Evolutionary conservation across 371 early-diverging fungal species (phyloP).

Genomic region (Thermomucor indicae-seudaticae): DNA sequence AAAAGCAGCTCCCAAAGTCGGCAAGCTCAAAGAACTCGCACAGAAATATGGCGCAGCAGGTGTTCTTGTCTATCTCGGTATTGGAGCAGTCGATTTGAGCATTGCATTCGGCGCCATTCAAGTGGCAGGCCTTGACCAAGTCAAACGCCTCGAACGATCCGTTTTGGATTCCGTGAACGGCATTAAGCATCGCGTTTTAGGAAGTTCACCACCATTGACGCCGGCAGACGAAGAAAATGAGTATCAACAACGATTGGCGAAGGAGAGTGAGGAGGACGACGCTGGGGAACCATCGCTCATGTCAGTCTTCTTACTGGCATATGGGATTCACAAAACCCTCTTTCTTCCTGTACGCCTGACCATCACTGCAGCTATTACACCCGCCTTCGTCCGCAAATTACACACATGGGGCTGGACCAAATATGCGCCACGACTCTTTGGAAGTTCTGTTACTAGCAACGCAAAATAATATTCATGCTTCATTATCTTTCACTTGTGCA

Average conservation of each 20-base stretch:
- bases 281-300: slow-evolving; percentile 30
- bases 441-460: no score
- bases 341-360: slow-evolving; percentile 42
- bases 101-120: slow-evolving; percentile 33
- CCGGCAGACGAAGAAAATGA: slow-evolving; percentile 1
- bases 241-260: slow-evolving; percentile 1
- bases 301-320: slow-evolving; percentile 40
- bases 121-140: slow-evolving; percentile 34
- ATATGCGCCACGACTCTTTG: slow-evolving; percentile 32
- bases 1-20: slow-evolving; percentile 18
- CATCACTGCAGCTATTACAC: slow-evolving; percentile 44
- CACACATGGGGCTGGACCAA: slow-evolving; percentile 35
- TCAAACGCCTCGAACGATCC: slow-evolving; percentile 29
- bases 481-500: no score
- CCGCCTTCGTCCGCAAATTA: slow-evolving; percentile 36
- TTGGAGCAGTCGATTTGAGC: slow-evolving; percentile 38
- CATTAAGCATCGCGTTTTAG: slow-evolving; percentile 10
- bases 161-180: slow-evolving; percentile 15
- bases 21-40: slow-evolving; percentile 27
- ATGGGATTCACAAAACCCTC: slow-evolving; percentile 48
- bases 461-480: no score
- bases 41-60: slow-evolving; percentile 41
- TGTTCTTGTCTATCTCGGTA: slow-evolving; percentile 35
- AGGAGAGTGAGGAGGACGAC: not conserved
- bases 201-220: not conserved